Evolutionary conservation across 2,329 filamentous ascomycete species (phyloP).

Genomic region (Cercospora sp.): DNA sequence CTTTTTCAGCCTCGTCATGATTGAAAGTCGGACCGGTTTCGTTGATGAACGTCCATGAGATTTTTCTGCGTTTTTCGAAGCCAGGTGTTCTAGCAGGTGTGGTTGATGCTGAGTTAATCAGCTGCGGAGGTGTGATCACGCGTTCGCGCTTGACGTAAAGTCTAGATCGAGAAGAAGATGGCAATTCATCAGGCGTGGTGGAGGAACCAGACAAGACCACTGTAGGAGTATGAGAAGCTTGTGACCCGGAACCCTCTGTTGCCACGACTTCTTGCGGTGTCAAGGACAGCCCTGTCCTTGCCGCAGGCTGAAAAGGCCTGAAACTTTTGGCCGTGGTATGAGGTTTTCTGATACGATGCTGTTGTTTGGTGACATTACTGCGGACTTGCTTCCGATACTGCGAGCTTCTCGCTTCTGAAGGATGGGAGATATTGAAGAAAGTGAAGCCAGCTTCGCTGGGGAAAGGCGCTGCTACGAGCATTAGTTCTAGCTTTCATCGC

Average conservation of each 20-base stretch:
- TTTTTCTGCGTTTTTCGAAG: neutral
- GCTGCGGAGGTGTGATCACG: neutral
- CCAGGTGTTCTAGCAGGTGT: too few relatives aligned
- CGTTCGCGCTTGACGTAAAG: neutral
- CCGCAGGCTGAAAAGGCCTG: neutral
- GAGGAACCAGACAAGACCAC: neutral
- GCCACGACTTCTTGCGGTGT: neutral
- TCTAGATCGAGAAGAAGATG: neutral
- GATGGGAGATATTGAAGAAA: slow-evolving; percentile 3
- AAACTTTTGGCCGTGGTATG: neutral
- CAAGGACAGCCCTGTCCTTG: neutral
- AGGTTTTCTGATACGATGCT: neutral
- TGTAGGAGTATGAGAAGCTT: neutral
- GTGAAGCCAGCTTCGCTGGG: neutral
- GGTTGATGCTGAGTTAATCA: neutral
- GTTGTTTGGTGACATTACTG: slow-evolving; percentile 9
- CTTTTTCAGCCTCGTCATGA: too few relatives aligned
- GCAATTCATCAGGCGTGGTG: neutral
- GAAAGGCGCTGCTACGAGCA: neutral
- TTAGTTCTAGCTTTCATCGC: too few relatives aligned
- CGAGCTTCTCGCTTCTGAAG: neutral
- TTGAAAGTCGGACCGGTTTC: neutral
- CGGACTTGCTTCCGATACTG: slow-evolving; percentile 1
- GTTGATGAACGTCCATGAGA: neutral
- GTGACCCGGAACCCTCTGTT: neutral